Evolutionary conservation across 257 asterid genomes (phyloP), one percentile per base, ranked within the genome.

Genomic region (Solanum bukasovii): DNA sequence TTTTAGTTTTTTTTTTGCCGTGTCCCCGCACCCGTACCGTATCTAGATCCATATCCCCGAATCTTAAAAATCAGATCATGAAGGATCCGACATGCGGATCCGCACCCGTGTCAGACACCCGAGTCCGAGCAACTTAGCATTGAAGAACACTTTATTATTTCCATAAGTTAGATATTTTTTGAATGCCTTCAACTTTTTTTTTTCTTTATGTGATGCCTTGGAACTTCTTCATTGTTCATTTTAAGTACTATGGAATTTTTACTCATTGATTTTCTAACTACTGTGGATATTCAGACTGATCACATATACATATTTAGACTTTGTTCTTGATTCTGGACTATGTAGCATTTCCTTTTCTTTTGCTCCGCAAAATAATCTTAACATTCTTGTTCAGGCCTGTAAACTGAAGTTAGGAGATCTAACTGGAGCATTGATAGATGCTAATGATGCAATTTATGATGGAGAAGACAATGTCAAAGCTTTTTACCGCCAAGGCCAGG

Each of bases 401-500:
- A 92, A 90, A 82, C 81, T 89, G 89, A 92, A 90, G 90, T 49
- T 90, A 31, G 93, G 92, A 59, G 93, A 92, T 89, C 84, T 86
- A 8, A 68, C 85, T 65, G 93, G 93, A 84, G 93, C 93, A 65
- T 38, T 92, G 81, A 18, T 89, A 25, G 92, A 92, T 75, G 90
- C 93, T 79, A 88, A 92, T 31, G 90, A 72, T 71, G 91, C 93
- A 12, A 90, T 90, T 88, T 84, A 87, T 40, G 93, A 89, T 73
- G 92, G 79, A 23, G 87, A 83, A 56, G 90, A 92, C 40, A 89
- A 92, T 67, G 88, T 88, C 23, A 92, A 92, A 65, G 93, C 91
- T 44, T 89, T 88, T 88, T 92, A 87, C 68, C 93, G 92, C 67
- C 92, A 84, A 88, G 92, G 93, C 83, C 93, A 92, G 93, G 93